These are phyloP conservation scores for Solanum corneliomulleri DNA, from an alignment of 257 asterid species.

Conservation along the genomic window DNA sequence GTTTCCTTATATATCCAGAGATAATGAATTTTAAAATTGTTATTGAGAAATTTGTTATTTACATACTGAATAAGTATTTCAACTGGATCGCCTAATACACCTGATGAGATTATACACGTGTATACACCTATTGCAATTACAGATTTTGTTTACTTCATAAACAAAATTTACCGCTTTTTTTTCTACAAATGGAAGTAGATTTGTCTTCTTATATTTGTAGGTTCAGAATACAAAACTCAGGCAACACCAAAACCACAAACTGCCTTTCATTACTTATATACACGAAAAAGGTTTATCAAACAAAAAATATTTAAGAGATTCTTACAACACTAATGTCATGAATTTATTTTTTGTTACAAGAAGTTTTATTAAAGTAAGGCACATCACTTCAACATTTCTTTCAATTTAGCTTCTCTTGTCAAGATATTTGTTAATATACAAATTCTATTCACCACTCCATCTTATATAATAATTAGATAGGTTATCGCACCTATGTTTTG, in stretches of 20 bases:
- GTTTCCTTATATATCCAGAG: background rate
- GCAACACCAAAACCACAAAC: background rate
- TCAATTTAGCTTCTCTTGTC: background rate
- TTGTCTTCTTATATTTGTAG: background rate
- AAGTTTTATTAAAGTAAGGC: background rate
- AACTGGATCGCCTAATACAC: background rate
- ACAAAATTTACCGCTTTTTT: background rate
- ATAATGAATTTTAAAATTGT: background rate
- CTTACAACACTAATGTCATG: background rate
- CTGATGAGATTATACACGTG: background rate
- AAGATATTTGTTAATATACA: background rate
- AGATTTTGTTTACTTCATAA: background rate
- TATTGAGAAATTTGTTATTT: background rate
- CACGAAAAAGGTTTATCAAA: background rate
- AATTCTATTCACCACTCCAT: background rate
- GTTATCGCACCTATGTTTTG: background rate
- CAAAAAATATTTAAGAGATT: background rate
- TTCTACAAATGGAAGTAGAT: background rate
- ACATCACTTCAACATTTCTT: background rate
- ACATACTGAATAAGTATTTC: background rate
- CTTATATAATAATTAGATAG: background rate
- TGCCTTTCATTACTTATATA: background rate
- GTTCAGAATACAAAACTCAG: background rate
- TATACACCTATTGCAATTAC: background rate
- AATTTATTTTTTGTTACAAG: background rate